phyloP scores from a whole-genome alignment of 2,329 filamentous ascomycete genomes.

The Cadophora luteo-olivacea region DNA sequence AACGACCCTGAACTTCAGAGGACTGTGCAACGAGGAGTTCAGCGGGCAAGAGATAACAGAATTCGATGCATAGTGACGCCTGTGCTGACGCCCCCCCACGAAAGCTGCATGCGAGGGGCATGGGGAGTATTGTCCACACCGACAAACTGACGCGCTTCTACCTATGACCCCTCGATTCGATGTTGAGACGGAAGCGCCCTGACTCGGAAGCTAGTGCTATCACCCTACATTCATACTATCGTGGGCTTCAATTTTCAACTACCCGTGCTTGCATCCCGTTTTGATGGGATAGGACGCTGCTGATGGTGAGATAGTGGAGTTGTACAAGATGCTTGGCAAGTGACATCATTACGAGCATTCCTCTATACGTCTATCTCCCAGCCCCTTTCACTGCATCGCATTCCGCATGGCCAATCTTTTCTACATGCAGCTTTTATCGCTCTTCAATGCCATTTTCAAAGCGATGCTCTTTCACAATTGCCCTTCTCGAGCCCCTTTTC shows the following conservation, averaged over 20 bases:
- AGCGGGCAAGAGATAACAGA: constrained; percentile 24
- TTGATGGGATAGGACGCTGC: constrained; percentile 3
- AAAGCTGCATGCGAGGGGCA: constrained; percentile 9
- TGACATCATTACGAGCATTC: constrained; percentile 19
- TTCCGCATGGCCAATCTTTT: neutral
- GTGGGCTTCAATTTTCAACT: constrained; percentile 20
- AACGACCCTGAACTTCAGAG: neutral
- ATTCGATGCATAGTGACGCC: constrained; percentile 26
- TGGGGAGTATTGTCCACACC: constrained; percentile 44
- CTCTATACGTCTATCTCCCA: neutral
- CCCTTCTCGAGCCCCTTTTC: neutral
- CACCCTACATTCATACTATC: constrained; percentile 8
- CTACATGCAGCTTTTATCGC: neutral
- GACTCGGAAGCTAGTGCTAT: constrained; percentile 15
- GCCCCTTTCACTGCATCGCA: neutral
- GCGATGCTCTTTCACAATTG: constrained; percentile 7
- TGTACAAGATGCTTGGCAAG: constrained; percentile 19
- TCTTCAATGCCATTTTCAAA: neutral
- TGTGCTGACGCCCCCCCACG: constrained; percentile 24
- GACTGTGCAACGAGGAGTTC: neutral
- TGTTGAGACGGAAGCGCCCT: neutral
- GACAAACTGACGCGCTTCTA: constrained; percentile 37
- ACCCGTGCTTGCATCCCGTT: constrained; percentile 14
- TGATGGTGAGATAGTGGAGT: constrained; percentile 1
- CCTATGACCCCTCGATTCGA: constrained; percentile 7